phyloP scores from a whole-genome alignment of 805 yeast species.

The Isabelozyma heimii region DNA sequence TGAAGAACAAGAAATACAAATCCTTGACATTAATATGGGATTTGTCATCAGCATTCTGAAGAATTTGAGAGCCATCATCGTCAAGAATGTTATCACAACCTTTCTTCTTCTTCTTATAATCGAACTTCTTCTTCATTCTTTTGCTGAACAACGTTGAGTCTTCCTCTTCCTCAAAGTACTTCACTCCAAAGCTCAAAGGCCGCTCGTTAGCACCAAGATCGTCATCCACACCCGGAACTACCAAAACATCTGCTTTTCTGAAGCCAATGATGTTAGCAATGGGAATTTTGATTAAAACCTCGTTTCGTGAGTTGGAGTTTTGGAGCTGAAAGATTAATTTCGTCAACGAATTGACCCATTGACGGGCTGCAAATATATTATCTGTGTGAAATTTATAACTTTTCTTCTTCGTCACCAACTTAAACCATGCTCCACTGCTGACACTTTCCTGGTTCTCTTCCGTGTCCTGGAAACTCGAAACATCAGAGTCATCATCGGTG shows the following conservation, averaged over 20 bases:
- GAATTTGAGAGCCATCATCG: constrained; percentile 30
- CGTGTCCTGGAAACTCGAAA: constrained; percentile 14
- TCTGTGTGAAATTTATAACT: constrained; percentile 72
- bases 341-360: constrained; percentile 75
- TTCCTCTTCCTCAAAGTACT: constrained; percentile 39
- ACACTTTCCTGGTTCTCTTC: constrained; percentile 28
- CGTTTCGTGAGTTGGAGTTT: constrained; percentile 64
- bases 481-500: constrained; percentile 22
- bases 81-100: neutral
- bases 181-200: constrained; percentile 47
- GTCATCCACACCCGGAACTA: constrained; percentile 7
- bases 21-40: constrained; percentile 23
- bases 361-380: constrained; percentile 65
- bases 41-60: constrained; percentile 39
- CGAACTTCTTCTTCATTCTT: constrained; percentile 3
- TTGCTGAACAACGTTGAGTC: constrained; percentile 1
- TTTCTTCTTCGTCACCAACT: constrained; percentile 54
- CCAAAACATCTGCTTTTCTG: constrained; percentile 39
- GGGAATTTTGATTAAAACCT: constrained; percentile 78
- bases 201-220: constrained; percentile 17
- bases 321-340: constrained; percentile 67
- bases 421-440: constrained; percentile 48
- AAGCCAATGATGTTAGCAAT: constrained; percentile 61
- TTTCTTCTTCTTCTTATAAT: constrained; percentile 8
- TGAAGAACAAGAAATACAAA: constrained; percentile 66